Conservation (phyloP, 2,329 filamentous ascomycete species). For the Xylariales sp. region DNA sequence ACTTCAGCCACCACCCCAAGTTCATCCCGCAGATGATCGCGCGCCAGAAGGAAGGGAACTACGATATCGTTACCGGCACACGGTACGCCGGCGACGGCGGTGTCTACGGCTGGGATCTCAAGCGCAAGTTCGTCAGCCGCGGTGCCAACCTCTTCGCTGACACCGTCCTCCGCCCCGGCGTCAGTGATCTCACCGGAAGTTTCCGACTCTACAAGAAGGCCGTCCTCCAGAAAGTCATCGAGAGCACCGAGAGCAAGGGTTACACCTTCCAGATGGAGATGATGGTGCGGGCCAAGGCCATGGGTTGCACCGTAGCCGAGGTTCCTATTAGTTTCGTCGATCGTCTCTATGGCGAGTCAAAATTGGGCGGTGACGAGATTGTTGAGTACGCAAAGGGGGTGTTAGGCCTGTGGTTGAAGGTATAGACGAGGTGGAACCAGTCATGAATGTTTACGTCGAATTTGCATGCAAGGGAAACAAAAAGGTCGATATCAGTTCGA, state of each 20-base stretch:
- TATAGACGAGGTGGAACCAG: slow-evolving; percentile 57
- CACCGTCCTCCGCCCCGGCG: slow-evolving; percentile 90
- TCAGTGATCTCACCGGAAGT: slow-evolving; percentile 94
- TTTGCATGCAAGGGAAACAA: slow-evolving; percentile 34
- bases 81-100: slow-evolving; percentile 90
- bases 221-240: slow-evolving; percentile 90
- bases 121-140: slow-evolving; percentile 84
- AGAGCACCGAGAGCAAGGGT: slow-evolving; percentile 91
- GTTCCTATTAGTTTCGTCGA: slow-evolving; percentile 98
- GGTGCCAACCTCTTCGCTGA: slow-evolving; percentile 97
- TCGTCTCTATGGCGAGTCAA: slow-evolving; percentile 92
- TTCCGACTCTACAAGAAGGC: slow-evolving; percentile 94
- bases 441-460: slow-evolving; percentile 18
- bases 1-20: slow-evolving; percentile 99
- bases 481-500: slow-evolving; percentile 31
- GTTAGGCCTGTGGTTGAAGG: slow-evolving; percentile 80
- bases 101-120: slow-evolving; percentile 96
- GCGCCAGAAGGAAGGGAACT: slow-evolving; percentile 79
- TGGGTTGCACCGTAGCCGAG: slow-evolving; percentile 94
- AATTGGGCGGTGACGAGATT: slow-evolving; percentile 94
- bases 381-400: slow-evolving; percentile 94
- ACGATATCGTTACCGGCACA: slow-evolving; percentile 97
- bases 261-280: slow-evolving; percentile 99
- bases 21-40: slow-evolving; percentile 96
- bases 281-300: slow-evolving; percentile 96